phyloP scores from a whole-genome alignment of 1,284 basidiomycete genomes.

The Tremellales sp. region DNA sequence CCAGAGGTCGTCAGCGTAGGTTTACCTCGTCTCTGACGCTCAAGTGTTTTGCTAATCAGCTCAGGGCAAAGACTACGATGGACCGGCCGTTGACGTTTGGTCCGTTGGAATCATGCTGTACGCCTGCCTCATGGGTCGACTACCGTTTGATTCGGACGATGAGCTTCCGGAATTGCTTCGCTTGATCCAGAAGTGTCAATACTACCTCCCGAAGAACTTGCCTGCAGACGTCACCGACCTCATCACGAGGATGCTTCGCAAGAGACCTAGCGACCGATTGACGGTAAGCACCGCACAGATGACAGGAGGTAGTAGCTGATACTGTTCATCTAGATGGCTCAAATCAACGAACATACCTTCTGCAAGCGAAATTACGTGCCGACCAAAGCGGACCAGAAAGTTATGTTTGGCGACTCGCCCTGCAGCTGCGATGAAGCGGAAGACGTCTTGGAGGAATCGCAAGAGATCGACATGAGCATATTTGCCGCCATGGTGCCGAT shows the following conservation, averaged over 20 bases:
- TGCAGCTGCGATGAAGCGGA: too few relatives aligned
- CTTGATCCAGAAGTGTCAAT: conserved; percentile 73
- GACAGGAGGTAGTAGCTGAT: neutral
- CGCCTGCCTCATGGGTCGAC: conserved; percentile 73
- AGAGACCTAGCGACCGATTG: too few relatives aligned
- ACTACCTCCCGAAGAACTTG: conserved; percentile 71
- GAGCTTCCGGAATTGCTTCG: conserved; percentile 64
- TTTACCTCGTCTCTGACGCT: conserved; percentile 58
- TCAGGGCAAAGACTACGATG: conserved; percentile 63
- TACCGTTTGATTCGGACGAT: conserved; percentile 95
- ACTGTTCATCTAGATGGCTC: conserved; percentile 74
- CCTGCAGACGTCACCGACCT: conserved; percentile 72
- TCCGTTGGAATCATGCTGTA: conserved; percentile 93
- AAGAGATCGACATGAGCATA: too few relatives aligned
- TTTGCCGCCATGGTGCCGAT: too few relatives aligned
- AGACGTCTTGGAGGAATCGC: too few relatives aligned
- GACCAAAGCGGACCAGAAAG: too few relatives aligned
- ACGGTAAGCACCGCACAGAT: neutral
- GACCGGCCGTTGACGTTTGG: conserved; percentile 88
- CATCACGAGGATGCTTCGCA: conserved; percentile 76
- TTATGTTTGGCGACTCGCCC: too few relatives aligned
- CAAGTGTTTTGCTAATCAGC: conserved; percentile 46
- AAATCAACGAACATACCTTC: conserved; percentile 83
- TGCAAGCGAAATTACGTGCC: too few relatives aligned
- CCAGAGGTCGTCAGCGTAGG: conserved; percentile 96